phyloP scores from a whole-genome alignment of 2,329 filamentous ascomycete species.

The Xylariaceae sp. region DNA sequence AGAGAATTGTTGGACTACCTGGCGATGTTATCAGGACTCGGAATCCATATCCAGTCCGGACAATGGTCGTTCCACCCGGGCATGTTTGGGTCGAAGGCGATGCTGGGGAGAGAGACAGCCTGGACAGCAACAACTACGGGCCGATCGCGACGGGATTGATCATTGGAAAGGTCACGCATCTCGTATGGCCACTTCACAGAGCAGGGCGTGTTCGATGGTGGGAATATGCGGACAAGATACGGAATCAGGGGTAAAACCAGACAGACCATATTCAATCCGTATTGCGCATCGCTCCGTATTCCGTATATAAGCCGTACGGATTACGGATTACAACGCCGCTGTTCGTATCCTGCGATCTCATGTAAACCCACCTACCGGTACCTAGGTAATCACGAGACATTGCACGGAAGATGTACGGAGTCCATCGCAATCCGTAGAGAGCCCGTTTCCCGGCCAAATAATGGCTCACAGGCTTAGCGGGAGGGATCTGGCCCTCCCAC shows the following conservation, averaged over 20 bases:
- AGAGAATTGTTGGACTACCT: slow-evolving; percentile 74
- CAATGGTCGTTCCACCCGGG: slow-evolving; percentile 65
- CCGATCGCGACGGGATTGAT: slow-evolving; percentile 73
- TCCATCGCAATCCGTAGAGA: too few species aligned
- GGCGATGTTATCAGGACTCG: slow-evolving; percentile 71
- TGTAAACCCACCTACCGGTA: too few species aligned
- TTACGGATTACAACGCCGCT: not conserved
- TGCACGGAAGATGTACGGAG: too few species aligned
- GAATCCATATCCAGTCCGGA: slow-evolving; percentile 51
- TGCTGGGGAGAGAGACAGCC: slow-evolving; percentile 60
- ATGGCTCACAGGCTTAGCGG: not conserved
- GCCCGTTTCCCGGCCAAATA: not conserved
- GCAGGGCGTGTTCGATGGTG: slow-evolving; percentile 54
- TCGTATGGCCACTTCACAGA: slow-evolving; percentile 63
- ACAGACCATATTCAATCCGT: not conserved
- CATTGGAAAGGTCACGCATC: slow-evolving; percentile 65
- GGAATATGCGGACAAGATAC: slow-evolving; percentile 40
- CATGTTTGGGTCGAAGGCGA: slow-evolving; percentile 97
- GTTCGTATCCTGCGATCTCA: too few species aligned
- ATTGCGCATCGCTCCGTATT: too few species aligned
- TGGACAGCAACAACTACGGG: slow-evolving; percentile 88
- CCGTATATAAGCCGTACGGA: too few species aligned
- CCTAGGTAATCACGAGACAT: too few species aligned
- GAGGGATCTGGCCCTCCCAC: not conserved
- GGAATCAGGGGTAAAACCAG: slow-evolving; percentile 14